Evolutionary conservation across 768 basidiomycete species (phyloP).

Genomic region (Boletus fagicola): DNA sequence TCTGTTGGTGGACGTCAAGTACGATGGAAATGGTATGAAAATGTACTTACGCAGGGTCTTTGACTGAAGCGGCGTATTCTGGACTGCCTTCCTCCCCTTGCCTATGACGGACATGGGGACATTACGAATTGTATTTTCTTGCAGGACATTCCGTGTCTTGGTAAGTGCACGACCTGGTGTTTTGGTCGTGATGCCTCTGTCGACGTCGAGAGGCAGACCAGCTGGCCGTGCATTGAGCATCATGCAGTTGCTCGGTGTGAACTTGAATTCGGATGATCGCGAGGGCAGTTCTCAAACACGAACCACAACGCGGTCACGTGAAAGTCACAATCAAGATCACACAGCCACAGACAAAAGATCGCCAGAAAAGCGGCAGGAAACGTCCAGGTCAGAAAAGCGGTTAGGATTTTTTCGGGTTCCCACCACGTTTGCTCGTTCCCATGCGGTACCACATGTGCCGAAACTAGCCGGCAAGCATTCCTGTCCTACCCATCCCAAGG

Average conservation of each 20-base stretch:
- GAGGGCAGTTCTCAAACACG: conserved; percentile 3
- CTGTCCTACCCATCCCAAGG: too few species aligned
- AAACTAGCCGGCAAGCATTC: too few species aligned
- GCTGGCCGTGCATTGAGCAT: conserved; percentile 30
- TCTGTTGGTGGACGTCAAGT: conserved; percentile 12
- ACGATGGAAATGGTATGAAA: too few species aligned
- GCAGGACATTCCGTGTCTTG: conserved; percentile 38
- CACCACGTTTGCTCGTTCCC: too few species aligned
- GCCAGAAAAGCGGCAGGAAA: too few species aligned
- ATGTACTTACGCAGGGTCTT: conserved; percentile 29
- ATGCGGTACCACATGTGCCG: too few species aligned
- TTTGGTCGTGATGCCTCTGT: conserved; percentile 35
- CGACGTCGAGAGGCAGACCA: conserved; percentile 29
- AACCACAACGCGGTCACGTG: conserved; percentile 33
- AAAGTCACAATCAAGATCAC: background rate
- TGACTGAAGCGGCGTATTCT: conserved; percentile 36
- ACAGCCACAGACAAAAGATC: background rate
- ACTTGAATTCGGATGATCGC: background rate
- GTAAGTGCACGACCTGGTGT: conserved; percentile 54
- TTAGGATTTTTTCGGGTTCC: too few species aligned
- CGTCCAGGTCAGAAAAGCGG: too few species aligned
- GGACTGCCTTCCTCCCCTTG: conserved; percentile 43
- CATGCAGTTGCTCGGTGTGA: conserved; percentile 11
- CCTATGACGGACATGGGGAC: conserved; percentile 43
- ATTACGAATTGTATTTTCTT: conserved; percentile 49